Evolutionary conservation across 139 green algal species (phyloP), one percentile per base, ranked within the genome.

Genomic region (Chlorella sp.): DNA sequence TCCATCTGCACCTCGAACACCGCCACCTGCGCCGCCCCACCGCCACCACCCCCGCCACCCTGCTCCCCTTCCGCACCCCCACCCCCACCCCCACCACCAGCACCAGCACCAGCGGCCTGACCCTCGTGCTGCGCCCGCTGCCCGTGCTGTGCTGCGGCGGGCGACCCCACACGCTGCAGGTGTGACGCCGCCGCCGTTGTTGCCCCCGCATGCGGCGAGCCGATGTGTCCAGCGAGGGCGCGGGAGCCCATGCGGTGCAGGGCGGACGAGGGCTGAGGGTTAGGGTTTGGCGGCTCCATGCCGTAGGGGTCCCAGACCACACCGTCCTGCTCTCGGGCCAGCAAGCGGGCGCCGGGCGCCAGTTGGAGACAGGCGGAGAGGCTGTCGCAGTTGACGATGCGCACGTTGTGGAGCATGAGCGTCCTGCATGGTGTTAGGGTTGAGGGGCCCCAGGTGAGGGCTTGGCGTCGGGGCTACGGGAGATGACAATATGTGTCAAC

Each of bases 321-420:
- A 1, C 79, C 79, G 55, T 88, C 83, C 26, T 80, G 64, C 35
- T 81, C 79, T 0, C 77, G 63, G 1, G 83, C 83, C 35, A 80
- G 4, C 50, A 88, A 61, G 32, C 65, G 60, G 5, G 75, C 78
- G 62, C 91, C 89, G 65, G 91, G 67, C 0, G 76, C 84, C 33
- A 96, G 80, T 61, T 80, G 76, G n/a, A 97, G 72, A 59, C 82
- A 88, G 0, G 83, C 80, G 2, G 82, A 62, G 75, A 97, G 82
- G 5, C 85, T 88, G 5, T 49, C 74, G 2, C 82, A 74, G 80
- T 96, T 88, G 23, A 92, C 76, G 0, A 98, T 75, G 0, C 35
- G 79, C 0, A 97, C 71, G 72, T 98, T 97, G 27, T 75, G 79
- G 69, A 98, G 83, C 55, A 71, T 75, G 71, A 98, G 83, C 6